A percentile compares a stretch with the other conserved stretches of the same genome.
These are phyloP conservation scores for Neonectria faginata DNA, from an alignment of 2,329 filamentous ascomycete species.

Conservation along the genomic window DNA sequence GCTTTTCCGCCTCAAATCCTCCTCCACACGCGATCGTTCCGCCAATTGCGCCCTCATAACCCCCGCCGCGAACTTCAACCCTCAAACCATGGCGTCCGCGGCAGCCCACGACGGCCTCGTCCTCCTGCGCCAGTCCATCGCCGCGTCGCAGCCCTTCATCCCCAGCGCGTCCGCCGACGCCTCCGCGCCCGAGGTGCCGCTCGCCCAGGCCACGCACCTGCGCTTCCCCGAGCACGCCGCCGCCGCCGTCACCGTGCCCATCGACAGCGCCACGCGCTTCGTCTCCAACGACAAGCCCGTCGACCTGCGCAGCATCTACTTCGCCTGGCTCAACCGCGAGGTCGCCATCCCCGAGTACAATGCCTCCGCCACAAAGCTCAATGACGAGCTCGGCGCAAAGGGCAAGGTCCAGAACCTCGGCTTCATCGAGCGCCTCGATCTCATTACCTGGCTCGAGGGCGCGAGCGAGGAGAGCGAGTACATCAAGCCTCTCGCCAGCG, in stretches of 20 bases:
- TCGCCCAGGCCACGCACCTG: conserved; percentile 83
- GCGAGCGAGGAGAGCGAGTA: conserved; percentile 92
- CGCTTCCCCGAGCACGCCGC: conserved; percentile 73
- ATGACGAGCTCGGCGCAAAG: conserved; percentile 76
- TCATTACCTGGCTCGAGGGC: conserved; percentile 93
- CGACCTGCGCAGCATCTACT: conserved; percentile 94
- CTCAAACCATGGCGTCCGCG: conserved; percentile 64
- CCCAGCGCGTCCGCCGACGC: conserved; percentile 79
- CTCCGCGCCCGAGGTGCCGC: conserved; percentile 69
- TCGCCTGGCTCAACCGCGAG: conserved; percentile 95
- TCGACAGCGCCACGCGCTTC: conserved; percentile 86
- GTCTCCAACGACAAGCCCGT: conserved; percentile 79
- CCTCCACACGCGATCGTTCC: background rate
- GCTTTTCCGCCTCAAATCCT: too few species aligned
- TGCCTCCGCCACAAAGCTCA: conserved; percentile 81
- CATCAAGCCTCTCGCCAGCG: conserved; percentile 84
- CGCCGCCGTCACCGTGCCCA: conserved; percentile 71
- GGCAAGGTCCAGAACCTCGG: conserved; percentile 86
- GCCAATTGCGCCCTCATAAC: conserved; percentile 6
- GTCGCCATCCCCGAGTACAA: conserved; percentile 92
- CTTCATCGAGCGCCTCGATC: conserved; percentile 90
- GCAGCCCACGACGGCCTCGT: conserved; percentile 80
- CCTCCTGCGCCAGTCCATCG: conserved; percentile 86
- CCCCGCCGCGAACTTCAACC: conserved; percentile 20
- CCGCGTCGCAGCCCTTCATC: conserved; percentile 74